Evolutionary conservation across 108 stramenopile species (phyloP).

Genomic region (Pseudonitzschia multiseries): DNA sequence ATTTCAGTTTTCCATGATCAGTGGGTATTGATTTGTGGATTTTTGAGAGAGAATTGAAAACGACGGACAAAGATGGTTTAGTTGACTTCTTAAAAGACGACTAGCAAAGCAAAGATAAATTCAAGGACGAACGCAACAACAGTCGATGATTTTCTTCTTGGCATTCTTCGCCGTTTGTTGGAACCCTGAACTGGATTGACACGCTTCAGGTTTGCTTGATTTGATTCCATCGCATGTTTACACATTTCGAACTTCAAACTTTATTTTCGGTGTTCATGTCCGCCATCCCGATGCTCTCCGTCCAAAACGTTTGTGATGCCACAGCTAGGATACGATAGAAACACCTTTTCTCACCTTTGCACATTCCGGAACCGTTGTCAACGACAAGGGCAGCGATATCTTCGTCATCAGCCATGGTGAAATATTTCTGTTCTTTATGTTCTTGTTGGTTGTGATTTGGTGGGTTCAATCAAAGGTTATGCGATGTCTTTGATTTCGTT

Average conservation of each 20-base stretch:
- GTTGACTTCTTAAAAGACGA: background rate
- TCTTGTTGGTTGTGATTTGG: background rate
- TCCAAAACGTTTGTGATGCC: background rate
- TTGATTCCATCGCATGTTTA: no score
- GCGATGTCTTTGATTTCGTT: background rate
- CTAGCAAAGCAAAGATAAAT: background rate
- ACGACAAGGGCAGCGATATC: slow-evolving; percentile 97
- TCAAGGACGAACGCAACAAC: background rate
- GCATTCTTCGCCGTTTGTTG: background rate
- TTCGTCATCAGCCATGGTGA: slow-evolving; percentile 92
- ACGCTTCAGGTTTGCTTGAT: no score
- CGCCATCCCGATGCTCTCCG: background rate
- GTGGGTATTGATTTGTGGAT: background rate
- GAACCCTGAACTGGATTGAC: background rate
- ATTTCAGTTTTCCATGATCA: background rate
- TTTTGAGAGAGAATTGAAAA: background rate
- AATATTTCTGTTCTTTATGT: slow-evolving; percentile 17
- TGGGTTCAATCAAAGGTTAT: background rate
- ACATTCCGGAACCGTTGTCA: slow-evolving; percentile 98
- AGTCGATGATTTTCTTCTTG: background rate
- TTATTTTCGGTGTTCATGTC: no score
- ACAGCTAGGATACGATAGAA: background rate
- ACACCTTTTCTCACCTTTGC: slow-evolving; percentile 75
- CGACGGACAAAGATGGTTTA: background rate
- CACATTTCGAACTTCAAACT: no score